Evolutionary conservation across 1,284 basidiomycete genomes (phyloP).

Genomic region (Papiliotrema fonsecae): DNA sequence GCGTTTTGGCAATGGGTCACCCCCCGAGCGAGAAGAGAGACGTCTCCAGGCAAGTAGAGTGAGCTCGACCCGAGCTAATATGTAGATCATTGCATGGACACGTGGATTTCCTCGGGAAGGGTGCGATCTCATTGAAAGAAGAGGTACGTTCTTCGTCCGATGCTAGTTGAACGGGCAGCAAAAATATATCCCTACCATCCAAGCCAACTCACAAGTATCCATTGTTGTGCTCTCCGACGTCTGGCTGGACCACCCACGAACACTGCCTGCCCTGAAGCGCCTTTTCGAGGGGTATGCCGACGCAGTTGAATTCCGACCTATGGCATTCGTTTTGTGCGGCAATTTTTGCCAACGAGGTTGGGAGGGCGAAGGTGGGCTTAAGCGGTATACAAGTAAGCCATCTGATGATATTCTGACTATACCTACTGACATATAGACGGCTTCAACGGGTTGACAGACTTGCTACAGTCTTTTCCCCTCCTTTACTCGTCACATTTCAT

Average conservation of each 20-base stretch:
- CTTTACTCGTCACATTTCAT: slow-evolving; percentile 80
- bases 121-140: slow-evolving; percentile 84
- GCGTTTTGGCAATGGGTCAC: slow-evolving; percentile 91
- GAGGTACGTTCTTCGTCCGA: slow-evolving; percentile 59
- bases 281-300: slow-evolving; percentile 91
- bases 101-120: slow-evolving; percentile 89
- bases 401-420: not conserved
- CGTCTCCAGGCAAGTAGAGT: slow-evolving; percentile 61
- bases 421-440: slow-evolving; percentile 56
- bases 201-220: slow-evolving; percentile 58
- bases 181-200: slow-evolving; percentile 42
- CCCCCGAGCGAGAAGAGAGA: slow-evolving; percentile 88
- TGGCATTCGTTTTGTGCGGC: slow-evolving; percentile 85
- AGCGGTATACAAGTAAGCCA: slow-evolving; percentile 71
- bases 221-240: slow-evolving; percentile 90
- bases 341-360: slow-evolving; percentile 86
- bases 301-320: slow-evolving; percentile 72
- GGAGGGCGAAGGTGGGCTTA: slow-evolving; percentile 70
- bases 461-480: slow-evolving; percentile 78
- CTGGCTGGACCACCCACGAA: slow-evolving; percentile 73
- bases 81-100: slow-evolving; percentile 82
- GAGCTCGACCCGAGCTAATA: not conserved
- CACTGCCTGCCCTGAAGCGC: slow-evolving; percentile 69
- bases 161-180: slow-evolving; percentile 22
- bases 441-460: slow-evolving; percentile 77